Conservation (phyloP, 2,329 filamentous ascomycete genomes). For the Fusarium sp. region DNA sequence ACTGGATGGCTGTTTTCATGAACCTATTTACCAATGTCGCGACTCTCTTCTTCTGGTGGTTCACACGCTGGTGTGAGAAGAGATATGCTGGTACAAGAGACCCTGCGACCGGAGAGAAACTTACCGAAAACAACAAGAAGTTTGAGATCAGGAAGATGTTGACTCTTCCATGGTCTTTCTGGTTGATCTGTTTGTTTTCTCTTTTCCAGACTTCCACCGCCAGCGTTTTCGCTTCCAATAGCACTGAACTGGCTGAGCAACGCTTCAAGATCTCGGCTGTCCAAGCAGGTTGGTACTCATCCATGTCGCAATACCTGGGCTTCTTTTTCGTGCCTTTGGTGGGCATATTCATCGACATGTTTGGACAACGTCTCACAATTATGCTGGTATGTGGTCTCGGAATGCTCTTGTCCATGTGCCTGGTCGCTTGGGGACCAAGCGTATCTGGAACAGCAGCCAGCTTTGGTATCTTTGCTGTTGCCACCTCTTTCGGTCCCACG, state of each 20-base stretch:
- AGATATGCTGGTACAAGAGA: slow-evolving; percentile 65
- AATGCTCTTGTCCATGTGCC: slow-evolving; percentile 67
- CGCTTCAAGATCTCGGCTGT: slow-evolving; percentile 69
- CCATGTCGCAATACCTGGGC: slow-evolving; percentile 67
- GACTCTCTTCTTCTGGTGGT: slow-evolving; percentile 69
- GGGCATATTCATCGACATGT: slow-evolving; percentile 69
- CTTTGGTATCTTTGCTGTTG: slow-evolving; percentile 73
- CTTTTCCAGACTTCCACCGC: slow-evolving; percentile 72
- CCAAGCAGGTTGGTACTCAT: slow-evolving; percentile 73
- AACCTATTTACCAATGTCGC: slow-evolving; percentile 73
- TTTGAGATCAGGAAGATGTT: slow-evolving; percentile 71
- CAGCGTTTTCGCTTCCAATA: slow-evolving; percentile 68
- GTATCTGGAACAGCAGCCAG: slow-evolving; percentile 69
- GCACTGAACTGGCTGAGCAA: slow-evolving; percentile 73
- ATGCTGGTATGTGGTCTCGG: slow-evolving; percentile 66
- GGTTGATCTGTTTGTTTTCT: slow-evolving; percentile 68
- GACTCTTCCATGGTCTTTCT: slow-evolving; percentile 72
- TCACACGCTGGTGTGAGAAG: slow-evolving; percentile 66
- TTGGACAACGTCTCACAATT: slow-evolving; percentile 70
- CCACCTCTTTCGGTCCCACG: slow-evolving; percentile 69
- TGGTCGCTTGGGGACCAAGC: slow-evolving; percentile 67
- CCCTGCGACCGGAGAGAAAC: slow-evolving; percentile 69
- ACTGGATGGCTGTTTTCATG: slow-evolving; percentile 75
- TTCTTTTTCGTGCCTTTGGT: slow-evolving; percentile 73
- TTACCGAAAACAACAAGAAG: slow-evolving; percentile 73